Conservation (phyloP, 768 basidiomycete species). For the Suillus decipiens region DNA sequence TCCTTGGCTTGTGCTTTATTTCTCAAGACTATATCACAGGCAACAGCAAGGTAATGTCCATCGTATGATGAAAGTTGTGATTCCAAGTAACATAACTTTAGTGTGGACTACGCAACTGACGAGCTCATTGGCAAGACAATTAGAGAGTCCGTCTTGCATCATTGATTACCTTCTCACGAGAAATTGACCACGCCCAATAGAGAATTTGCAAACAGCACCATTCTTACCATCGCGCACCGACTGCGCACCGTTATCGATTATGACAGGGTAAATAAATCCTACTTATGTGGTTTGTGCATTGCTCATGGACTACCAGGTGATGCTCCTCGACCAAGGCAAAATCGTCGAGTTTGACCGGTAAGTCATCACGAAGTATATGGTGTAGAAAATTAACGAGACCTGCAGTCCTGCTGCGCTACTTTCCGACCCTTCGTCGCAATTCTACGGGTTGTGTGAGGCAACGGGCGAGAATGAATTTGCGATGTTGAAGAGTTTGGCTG, state of each 20-base stretch:
- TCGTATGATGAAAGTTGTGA: neutral
- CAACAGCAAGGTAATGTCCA: constrained; percentile 60
- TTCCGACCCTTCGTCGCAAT: constrained; percentile 56
- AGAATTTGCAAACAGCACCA: constrained; percentile 79
- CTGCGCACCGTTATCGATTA: constrained; percentile 83
- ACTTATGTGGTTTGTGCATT: constrained; percentile 10
- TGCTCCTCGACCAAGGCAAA: constrained; percentile 76
- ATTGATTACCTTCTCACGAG: neutral
- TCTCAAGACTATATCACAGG: constrained; percentile 39
- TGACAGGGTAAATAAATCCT: constrained; percentile 58
- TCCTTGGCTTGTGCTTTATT: neutral
- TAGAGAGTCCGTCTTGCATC: constrained; percentile 54
- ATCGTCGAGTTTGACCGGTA: constrained; percentile 76
- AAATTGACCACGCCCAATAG: constrained; percentile 34
- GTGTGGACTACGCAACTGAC: constrained; percentile 86
- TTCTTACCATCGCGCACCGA: constrained; percentile 82
- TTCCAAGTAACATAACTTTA: constrained; percentile 21
- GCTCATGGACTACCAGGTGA: constrained; percentile 47
- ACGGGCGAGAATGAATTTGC: constrained; percentile 73
- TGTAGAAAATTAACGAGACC: neutral
- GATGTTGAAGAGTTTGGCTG: constrained; percentile 68
- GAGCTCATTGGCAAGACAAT: constrained; percentile 85
- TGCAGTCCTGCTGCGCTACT: constrained; percentile 56
- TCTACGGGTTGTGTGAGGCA: constrained; percentile 70
- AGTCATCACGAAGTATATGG: constrained; percentile 14